A percentile compares a stretch with the other conserved stretches of the same genome.
These are phyloP conservation scores for Globisporangium nunn DNA, from an alignment of 352 stramenopile genomes.

Conservation along the genomic window DNA sequence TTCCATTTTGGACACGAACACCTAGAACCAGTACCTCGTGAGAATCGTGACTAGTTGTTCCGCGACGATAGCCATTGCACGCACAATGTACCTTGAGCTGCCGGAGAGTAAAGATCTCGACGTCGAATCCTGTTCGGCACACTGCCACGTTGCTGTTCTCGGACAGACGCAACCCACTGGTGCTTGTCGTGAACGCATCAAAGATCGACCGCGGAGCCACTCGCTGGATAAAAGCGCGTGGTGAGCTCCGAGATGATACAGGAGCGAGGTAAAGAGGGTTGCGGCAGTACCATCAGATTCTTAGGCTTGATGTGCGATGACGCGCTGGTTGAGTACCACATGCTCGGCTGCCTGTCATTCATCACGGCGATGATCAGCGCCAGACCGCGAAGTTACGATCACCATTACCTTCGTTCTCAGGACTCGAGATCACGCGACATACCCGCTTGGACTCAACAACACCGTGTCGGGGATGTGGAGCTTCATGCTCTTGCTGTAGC, in stretches of 20 bases:
- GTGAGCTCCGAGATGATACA: not conserved
- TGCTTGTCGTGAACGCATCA: conserved; percentile 15
- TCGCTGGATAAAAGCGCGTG: conserved; percentile 12
- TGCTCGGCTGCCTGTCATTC: conserved; percentile 31
- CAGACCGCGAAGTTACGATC: not conserved
- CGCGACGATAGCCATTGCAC: too few species aligned
- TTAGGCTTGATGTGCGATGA: conserved; percentile 32
- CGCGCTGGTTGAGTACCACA: conserved; percentile 54
- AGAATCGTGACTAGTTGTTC: not conserved
- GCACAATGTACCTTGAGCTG: conserved; percentile 27
- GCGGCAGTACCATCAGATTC: conserved; percentile 22
- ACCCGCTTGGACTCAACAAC: conserved; percentile 53
- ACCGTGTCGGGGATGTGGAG: conserved; percentile 54
- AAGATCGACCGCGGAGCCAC: conserved; percentile 35
- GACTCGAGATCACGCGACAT: not conserved
- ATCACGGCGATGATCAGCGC: too few species aligned
- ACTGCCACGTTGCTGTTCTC: conserved; percentile 19
- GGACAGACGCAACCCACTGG: not conserved
- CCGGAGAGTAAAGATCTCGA: conserved; percentile 14
- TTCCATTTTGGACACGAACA: conserved; percentile 35
- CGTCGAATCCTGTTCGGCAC: conserved; percentile 24
- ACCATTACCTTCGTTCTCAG: not conserved
- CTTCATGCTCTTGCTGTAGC: conserved; percentile 28
- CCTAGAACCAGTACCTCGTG: conserved; percentile 11
- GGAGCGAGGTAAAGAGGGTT: not conserved